phyloP scores from a whole-genome alignment of 2,329 filamentous ascomycete species.

The Alternaria novae-zelandiae region DNA sequence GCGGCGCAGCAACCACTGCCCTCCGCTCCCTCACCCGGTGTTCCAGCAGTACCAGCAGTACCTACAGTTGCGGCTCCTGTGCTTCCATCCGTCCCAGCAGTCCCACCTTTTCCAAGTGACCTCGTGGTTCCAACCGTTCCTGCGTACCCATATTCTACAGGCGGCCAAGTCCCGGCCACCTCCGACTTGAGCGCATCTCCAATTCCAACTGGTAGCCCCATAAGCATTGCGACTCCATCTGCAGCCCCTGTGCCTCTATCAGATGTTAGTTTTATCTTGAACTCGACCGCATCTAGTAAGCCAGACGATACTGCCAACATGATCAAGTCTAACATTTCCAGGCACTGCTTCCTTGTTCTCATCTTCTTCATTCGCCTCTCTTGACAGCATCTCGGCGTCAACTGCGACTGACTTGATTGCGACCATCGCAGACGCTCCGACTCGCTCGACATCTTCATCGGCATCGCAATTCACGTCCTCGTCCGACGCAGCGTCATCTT shows the following conservation, averaged over 20 bases:
- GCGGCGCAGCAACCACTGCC: constrained; percentile 8
- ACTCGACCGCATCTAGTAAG: constrained; percentile 24
- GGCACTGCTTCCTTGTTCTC: neutral
- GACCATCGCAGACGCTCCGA: constrained; percentile 4
- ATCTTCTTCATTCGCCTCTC: constrained; percentile 1
- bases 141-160: constrained; percentile 42
- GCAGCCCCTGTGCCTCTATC: constrained; percentile 2
- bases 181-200: constrained; percentile 15
- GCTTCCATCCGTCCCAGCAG: constrained; percentile 35
- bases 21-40: constrained; percentile 5
- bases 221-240: constrained; percentile 9
- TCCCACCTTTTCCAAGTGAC: constrained; percentile 45
- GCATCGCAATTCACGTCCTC: constrained; percentile 9
- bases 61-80: constrained; percentile 16
- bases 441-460: constrained; percentile 17
- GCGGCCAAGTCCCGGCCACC: constrained; percentile 11
- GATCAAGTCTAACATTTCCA: constrained; percentile 1
- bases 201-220: constrained; percentile 5
- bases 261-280: constrained; percentile 10
- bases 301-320: neutral
- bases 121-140: constrained; percentile 38
- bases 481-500: constrained; percentile 16
- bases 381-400: constrained; percentile 8
- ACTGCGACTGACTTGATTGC: neutral
- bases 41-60: constrained; percentile 6